Evolutionary conservation across 202 grass and related monocot species (phyloP), one percentile per base, ranked within the genome.

Genomic region (Zoysia matrella): DNA sequence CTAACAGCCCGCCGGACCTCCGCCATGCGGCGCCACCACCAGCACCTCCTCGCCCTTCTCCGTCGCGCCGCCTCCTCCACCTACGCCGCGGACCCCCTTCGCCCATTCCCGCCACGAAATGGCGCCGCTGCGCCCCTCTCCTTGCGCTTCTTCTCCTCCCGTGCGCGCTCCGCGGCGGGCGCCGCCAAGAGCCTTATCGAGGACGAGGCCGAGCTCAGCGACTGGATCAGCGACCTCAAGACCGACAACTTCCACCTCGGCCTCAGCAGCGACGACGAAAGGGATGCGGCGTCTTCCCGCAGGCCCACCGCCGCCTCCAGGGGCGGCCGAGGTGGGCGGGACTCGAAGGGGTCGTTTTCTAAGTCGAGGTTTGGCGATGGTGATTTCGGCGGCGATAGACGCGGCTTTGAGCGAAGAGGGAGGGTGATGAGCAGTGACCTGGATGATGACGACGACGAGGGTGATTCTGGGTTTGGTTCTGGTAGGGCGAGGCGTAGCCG

Each of bases 171-270:
- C 46, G 22, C 47, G 11, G 72, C 73, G 8, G 74, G 52, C 8
- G 77, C 86, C 47, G 72, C 79, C 44, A 93, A 85, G 82, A 93
- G 92, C 84, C 84, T 94, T 56, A 85, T 91, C 55, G 92, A 94
- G 9, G 95, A 94, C 76, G 86, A 98, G 77, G 95, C 90, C 7
- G 92, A 93, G 54, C 92, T 94, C 50, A 91, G 88, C 69, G 92
- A 98, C 74, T 93, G 90, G 95, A 51, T 94, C 54, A 82, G 88
- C 42, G 88, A 98, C 73, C 77, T 94, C 48, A 91, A 91, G 80
- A 90, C 76, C 53, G 86, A 93, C 64, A 93, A 85, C 11, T 85
- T 88, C 68, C 78, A 89, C 72, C 74, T 91, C 36, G 77, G 80
- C 9, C 42, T 89, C 65, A 91, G 88, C 83, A 93, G 93, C 69